These are phyloP conservation scores for Prunus salicina DNA, from an alignment of 306 rosid species.

Conservation along the genomic window DNA sequence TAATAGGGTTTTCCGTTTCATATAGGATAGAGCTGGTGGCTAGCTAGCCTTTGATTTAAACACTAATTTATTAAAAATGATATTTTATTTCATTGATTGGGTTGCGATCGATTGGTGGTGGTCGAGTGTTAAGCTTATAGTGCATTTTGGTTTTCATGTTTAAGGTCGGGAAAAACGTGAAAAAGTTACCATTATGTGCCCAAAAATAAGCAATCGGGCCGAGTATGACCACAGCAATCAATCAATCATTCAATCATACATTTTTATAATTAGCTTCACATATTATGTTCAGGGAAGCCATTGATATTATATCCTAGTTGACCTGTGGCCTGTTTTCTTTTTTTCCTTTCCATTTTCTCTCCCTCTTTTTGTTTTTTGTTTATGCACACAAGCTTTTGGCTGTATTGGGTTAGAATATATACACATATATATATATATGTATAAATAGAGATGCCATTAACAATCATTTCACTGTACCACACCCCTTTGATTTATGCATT, in stretches of 20 bases:
- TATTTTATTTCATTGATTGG: not conserved
- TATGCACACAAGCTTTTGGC: not conserved
- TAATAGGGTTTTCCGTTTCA: constrained; percentile 17
- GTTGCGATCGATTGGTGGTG: not conserved
- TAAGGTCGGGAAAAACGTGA: not conserved
- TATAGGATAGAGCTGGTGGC: constrained; percentile 21
- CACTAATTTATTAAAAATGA: constrained; percentile 6
- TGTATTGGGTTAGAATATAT: too few relatives aligned
- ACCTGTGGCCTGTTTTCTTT: not conserved
- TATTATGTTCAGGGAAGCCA: constrained; percentile 13
- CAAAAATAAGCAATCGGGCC: not conserved
- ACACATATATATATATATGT: not conserved
- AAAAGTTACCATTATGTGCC: not conserved
- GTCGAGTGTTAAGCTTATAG: not conserved
- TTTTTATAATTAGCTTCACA: not conserved
- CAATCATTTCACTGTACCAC: constrained; percentile 26
- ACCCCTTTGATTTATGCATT: constrained; percentile 29
- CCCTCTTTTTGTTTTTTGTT: too few relatives aligned
- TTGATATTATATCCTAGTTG: constrained; percentile 10
- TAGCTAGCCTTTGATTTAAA: constrained; percentile 25
- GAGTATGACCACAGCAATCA: not conserved
- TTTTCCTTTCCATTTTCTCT: constrained; percentile 1
- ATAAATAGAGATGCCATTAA: not conserved
- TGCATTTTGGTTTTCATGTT: not conserved
- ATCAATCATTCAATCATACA: not conserved